Conservation (phyloP, 2,329 filamentous ascomycete genomes). For the Sclerotinia trifoliorum region DNA sequence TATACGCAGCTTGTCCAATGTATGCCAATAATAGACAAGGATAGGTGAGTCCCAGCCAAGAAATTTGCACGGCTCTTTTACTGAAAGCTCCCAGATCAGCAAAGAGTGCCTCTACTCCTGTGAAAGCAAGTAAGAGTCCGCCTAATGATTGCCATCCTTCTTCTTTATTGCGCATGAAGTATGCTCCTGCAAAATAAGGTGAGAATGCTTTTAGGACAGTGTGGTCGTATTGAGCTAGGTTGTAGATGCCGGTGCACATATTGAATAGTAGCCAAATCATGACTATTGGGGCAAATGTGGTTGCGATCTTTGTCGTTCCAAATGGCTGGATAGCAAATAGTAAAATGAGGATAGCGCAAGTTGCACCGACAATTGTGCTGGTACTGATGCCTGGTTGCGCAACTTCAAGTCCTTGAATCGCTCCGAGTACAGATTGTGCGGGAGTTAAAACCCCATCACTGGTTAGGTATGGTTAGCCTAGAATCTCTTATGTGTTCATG, state of each 20-base stretch:
- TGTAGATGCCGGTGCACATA: slow-evolving; percentile 61
- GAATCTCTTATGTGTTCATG: background rate
- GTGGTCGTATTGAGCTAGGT: slow-evolving; percentile 52
- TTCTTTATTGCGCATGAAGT: slow-evolving; percentile 57
- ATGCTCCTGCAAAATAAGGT: slow-evolving; percentile 59
- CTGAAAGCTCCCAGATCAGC: slow-evolving; percentile 76
- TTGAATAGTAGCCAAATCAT: slow-evolving; percentile 67
- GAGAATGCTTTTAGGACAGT: slow-evolving; percentile 57
- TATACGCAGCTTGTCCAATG: slow-evolving; percentile 69
- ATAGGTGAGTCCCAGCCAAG: slow-evolving; percentile 67
- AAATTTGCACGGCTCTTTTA: slow-evolving; percentile 67
- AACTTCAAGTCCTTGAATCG: slow-evolving; percentile 63
- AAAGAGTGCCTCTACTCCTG: slow-evolving; percentile 76
- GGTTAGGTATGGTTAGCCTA: slow-evolving; percentile 22
- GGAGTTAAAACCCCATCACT: slow-evolving; percentile 65
- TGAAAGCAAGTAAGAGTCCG: slow-evolving; percentile 73
- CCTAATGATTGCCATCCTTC: slow-evolving; percentile 64
- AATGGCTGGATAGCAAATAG: slow-evolving; percentile 65
- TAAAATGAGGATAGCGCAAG: slow-evolving; percentile 62
- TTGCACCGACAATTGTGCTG: slow-evolving; percentile 60
- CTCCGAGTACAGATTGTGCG: slow-evolving; percentile 68
- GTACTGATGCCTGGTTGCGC: slow-evolving; percentile 55
- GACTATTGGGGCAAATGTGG: slow-evolving; percentile 63
- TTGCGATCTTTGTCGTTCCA: slow-evolving; percentile 60
- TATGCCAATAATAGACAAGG: slow-evolving; percentile 57